Evolutionary conservation across 2,329 filamentous ascomycete genomes (phyloP), one percentile per base, ranked within the genome.

Genomic region (Fusarium sterilihyphosum): DNA sequence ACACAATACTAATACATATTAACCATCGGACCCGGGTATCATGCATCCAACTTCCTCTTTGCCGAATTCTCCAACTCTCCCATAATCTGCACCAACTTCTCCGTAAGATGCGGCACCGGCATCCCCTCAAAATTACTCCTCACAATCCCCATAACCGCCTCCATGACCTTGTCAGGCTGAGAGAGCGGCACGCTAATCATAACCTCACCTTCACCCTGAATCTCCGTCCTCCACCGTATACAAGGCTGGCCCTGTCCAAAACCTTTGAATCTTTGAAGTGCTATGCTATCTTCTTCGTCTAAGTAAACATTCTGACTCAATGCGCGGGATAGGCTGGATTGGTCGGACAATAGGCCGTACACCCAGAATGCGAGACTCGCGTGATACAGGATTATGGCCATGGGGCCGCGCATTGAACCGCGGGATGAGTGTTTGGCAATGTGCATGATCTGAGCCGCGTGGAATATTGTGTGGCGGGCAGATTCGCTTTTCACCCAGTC

Each of bases 401-500:
- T 67, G 13, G 75, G 75, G 2, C 75, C 77, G 14, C 73, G 67
- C 20, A 80, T 74, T 0, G 73, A 66, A 1, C 70, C 77, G 13
- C 65, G 68, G 0, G 73, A 71, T 2, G 77, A 64, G 24, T 61
- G 47, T 17, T 71, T 73, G 5, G 74, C 73, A 35, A 71, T 67
- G 9, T 76, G 71, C 10, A 80, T 65, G 8, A 81, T 78, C 31
- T 81, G 77, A n/a, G 76, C 78, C 0, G 79, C 80, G 29, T 81
- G 78, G 46, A 72, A 81, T 6, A 81, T 64, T 7, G 79, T 77
- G 9, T 79, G 67, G 5, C 84, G 79, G 1, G 83, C 81, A 18
- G 81, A 77, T 24, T 81, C 76, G 20, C 79, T 80, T 13, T 79
- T 77, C 7, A 80, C 82, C 83, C 84, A 85, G 37, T 82, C 79